Evolutionary conservation across 1,139 yeast species (phyloP).

Genomic region (Kodamaea plutei): DNA sequence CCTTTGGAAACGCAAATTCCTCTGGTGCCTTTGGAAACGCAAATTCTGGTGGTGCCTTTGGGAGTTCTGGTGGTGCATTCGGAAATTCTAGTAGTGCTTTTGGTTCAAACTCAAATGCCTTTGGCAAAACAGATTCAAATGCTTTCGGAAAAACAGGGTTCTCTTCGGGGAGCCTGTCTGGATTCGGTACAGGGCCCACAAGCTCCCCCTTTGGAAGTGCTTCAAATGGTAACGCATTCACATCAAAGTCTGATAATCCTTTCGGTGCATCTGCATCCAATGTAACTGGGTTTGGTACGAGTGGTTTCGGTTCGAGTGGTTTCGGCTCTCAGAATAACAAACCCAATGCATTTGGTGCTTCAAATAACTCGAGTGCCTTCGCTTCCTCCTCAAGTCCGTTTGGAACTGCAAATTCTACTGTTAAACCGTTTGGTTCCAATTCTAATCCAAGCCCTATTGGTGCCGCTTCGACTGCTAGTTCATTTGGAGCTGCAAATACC

Average conservation of each 20-base stretch:
- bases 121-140: not conserved
- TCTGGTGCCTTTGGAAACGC: constrained; percentile 6
- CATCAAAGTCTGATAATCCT: not conserved
- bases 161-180: too few species aligned
- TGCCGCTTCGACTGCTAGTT: constrained; percentile 1
- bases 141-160: not conserved
- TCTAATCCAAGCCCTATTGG: too few species aligned
- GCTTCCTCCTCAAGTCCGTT: constrained; percentile 1
- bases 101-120: constrained; percentile 4
- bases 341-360: not conserved
- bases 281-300: not conserved
- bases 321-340: constrained; percentile 1
- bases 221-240: not conserved
- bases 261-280: not conserved
- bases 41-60: constrained; percentile 9
- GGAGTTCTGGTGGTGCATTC: constrained; percentile 13
- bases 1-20: constrained; percentile 1
- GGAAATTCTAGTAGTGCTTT: too few species aligned
- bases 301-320: constrained; percentile 2
- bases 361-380: too few species aligned
- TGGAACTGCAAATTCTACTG: not conserved
- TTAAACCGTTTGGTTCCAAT: too few species aligned
- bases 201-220: not conserved
- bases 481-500: constrained; percentile 4
- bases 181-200: not conserved